Evolutionary conservation across 345 rosid species (phyloP), one percentile per base, ranked within the genome.

Genomic region (Eucalyptus pauciflora): DNA sequence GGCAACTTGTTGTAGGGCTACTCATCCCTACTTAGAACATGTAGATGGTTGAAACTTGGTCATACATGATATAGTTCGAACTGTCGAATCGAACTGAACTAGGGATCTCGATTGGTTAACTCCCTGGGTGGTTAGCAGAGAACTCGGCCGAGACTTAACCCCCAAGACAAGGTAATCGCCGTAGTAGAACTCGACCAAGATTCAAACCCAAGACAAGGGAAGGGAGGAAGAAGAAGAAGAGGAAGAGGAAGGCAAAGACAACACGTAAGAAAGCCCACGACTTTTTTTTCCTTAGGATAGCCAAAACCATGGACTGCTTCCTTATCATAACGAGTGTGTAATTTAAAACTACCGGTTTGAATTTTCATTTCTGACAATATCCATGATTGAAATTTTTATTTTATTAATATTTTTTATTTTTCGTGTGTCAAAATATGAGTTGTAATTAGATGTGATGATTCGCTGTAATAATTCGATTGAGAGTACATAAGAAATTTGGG

Each of bases 1-100:
- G 7, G 7, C 18, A 50, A 46, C 10, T 2, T 20, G 2, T 52
- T 20, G 2, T 20, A 56, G 13, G 3, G 10, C 0, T 22, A 4
- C 13, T 56, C 13, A 56, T 25, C 62, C 4, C 0, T 56, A 0
- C 13, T 56, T 25, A 24, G 6, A 22, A 13, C 3, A 56, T 22
- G 2, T 69, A 3, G 24, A 17, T 5, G 24, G 5, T 15, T 1
- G 0, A 69, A 33, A 9, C 5, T 0, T 2, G 17, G 4, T 29
- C 0, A 12, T 16, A 13, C 4, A 31, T 31, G 79, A 31, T 31
- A 67, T 67, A 22, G 12, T 67, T n/a, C 3, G 20, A 64, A n/a
- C 3, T 6, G 76, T 3, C 7, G 4, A 3, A 33, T 17, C 2
- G 13, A 10, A 17, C 0, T 1, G 6, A 16, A 16, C 6, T 31